phyloP scores from a whole-genome alignment of 257 asterid genomes.

The Solanum chilense region DNA sequence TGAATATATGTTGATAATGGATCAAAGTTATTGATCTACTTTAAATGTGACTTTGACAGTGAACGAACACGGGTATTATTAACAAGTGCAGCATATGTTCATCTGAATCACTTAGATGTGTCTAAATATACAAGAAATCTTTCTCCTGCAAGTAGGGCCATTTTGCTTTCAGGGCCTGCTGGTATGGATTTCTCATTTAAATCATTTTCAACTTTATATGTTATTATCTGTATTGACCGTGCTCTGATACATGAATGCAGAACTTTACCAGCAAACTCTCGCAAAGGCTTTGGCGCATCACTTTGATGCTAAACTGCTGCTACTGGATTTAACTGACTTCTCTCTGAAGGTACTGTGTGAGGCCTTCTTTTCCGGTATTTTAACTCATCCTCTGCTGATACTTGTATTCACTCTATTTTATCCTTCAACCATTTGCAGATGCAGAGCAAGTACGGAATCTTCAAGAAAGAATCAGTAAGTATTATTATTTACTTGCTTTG shows the following conservation, averaged over 20 bases:
- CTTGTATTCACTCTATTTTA: constrained; percentile 1
- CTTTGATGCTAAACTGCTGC: constrained; percentile 62
- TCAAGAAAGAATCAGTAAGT: constrained; percentile 64
- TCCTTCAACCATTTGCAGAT: constrained; percentile 32
- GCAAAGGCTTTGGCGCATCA: constrained; percentile 85
- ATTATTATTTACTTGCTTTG: not conserved
- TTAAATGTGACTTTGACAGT: constrained; percentile 34
- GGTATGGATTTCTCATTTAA: constrained; percentile 29
- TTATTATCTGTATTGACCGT: not conserved
- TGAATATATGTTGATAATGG: not conserved
- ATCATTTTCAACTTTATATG: not conserved
- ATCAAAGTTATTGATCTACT: not conserved
- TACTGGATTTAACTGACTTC: constrained; percentile 74
- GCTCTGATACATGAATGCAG: constrained; percentile 16
- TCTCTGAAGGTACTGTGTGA: constrained; percentile 54
- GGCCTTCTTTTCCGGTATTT: not conserved
- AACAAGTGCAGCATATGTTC: constrained; percentile 86
- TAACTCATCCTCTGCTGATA: constrained; percentile 1
- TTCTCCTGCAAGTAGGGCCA: constrained; percentile 89
- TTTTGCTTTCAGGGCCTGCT: constrained; percentile 84
- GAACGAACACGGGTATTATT: constrained; percentile 51
- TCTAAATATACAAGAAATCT: constrained; percentile 82
- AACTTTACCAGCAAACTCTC: constrained; percentile 65
- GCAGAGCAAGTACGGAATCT: constrained; percentile 76
- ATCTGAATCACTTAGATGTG: constrained; percentile 69